Percentiles rank a stretch among this genome's conserved stretches.
phyloP scores from a whole-genome alignment of 306 rosid genomes.

The Macrotyloma uniflorum region DNA sequence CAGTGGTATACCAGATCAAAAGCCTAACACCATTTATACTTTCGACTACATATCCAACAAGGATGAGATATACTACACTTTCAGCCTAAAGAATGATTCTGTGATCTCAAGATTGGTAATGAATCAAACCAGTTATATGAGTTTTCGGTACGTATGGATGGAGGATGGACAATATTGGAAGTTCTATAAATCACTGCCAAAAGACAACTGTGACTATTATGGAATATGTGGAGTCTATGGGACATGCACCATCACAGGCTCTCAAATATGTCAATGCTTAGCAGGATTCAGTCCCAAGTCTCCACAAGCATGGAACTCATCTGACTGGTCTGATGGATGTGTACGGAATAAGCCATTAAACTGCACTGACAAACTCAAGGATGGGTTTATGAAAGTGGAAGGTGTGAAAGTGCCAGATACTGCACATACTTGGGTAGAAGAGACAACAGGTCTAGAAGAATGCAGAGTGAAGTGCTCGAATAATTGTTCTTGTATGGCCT shows the following conservation, averaged over 20 bases:
- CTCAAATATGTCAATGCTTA: conserved; percentile 44
- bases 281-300: conserved; percentile 42
- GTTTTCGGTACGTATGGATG: conserved; percentile 22
- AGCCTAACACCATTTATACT: conserved; percentile 14
- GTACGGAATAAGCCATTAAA: conserved; percentile 22
- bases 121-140: conserved; percentile 20
- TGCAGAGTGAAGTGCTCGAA: conserved; percentile 44
- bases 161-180: conserved; percentile 34
- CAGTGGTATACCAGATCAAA: conserved; percentile 37
- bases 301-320: conserved; percentile 31
- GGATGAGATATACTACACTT: conserved; percentile 30
- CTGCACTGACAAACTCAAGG: conserved; percentile 29
- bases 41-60: conserved; percentile 12
- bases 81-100: neutral
- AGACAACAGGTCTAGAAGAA: conserved; percentile 17
- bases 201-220: conserved; percentile 42
- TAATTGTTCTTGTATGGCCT: conserved; percentile 57
- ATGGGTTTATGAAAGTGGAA: conserved; percentile 37
- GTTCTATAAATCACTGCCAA: conserved; percentile 7
- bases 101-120: conserved; percentile 36
- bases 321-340: conserved; percentile 45
- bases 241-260: conserved; percentile 9
- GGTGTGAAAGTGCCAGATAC: conserved; percentile 48
- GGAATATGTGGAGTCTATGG: conserved; percentile 48
- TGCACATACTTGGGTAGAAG: conserved; percentile 33